These are phyloP conservation scores for Amanita fuliginea DNA, from an alignment of 768 basidiomycete species.

Conservation along the genomic window DNA sequence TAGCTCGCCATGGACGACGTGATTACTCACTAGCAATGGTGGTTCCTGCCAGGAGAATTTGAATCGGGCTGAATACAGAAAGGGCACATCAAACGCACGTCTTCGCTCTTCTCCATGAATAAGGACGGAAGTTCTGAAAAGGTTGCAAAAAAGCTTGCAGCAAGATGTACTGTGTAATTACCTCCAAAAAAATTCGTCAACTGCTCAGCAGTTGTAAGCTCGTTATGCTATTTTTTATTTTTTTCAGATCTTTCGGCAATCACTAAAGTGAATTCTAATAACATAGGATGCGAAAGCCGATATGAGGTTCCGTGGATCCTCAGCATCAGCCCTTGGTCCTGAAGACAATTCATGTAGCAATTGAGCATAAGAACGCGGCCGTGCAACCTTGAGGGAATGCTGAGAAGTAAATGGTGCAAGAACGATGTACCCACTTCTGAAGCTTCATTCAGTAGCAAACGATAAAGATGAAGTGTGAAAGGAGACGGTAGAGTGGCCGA, in stretches of 20 bases:
- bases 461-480: slow-evolving; percentile 54
- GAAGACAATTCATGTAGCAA: slow-evolving; percentile 31
- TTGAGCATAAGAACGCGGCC: slow-evolving; percentile 45
- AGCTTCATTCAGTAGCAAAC: slow-evolving; percentile 58
- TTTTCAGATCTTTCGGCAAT: neutral
- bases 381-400: slow-evolving; percentile 36
- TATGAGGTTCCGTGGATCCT: slow-evolving; percentile 33
- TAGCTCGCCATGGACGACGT: neutral
- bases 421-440: slow-evolving; percentile 41
- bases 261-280: slow-evolving; percentile 1
- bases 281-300: slow-evolving; percentile 30
- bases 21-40: slow-evolving; percentile 19
- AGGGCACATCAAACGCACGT: slow-evolving; percentile 23
- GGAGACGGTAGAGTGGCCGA: slow-evolving; percentile 39
- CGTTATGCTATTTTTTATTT: slow-evolving; percentile 26
- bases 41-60: slow-evolving; percentile 14
- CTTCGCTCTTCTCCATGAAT: slow-evolving; percentile 47
- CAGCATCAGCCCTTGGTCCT: slow-evolving; percentile 32
- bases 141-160: neutral
- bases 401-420: neutral
- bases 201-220: slow-evolving; percentile 44
- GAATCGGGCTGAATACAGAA: neutral
- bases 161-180: slow-evolving; percentile 13
- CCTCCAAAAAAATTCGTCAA: slow-evolving; percentile 54
- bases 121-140: slow-evolving; percentile 40